phyloP scores from a whole-genome alignment of 2,329 filamentous ascomycete species.

The Cordyceps farinosa region DNA sequence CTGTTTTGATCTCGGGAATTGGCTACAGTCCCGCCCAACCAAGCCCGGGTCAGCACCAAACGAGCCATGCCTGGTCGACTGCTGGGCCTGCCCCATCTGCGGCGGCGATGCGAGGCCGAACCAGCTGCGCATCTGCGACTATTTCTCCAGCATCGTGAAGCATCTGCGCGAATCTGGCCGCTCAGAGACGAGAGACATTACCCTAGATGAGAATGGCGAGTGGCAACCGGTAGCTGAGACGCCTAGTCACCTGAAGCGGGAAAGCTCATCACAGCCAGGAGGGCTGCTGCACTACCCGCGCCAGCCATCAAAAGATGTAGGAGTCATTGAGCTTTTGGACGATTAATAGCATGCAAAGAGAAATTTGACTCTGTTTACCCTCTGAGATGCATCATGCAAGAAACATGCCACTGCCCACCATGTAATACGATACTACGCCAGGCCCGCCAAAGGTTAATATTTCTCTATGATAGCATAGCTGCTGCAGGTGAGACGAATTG shows the following conservation, averaged over 20 bases:
- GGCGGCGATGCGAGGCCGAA: slow-evolving; percentile 70
- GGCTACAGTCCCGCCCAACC: slow-evolving; percentile 25
- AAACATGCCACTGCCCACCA: not conserved
- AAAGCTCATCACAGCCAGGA: not conserved
- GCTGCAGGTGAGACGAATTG: slow-evolving; percentile 15
- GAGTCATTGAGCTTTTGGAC: slow-evolving; percentile 19
- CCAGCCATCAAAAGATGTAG: not conserved
- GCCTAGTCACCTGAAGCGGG: not conserved
- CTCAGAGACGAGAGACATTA: slow-evolving; percentile 30
- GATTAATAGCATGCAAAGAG: not conserved
- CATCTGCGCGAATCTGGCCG: slow-evolving; percentile 39
- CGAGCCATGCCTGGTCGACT: slow-evolving; percentile 59
- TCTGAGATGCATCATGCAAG: not conserved
- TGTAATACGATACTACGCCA: slow-evolving; percentile 11
- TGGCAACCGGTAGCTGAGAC: slow-evolving; percentile 30
- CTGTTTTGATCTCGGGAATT: slow-evolving; percentile 39
- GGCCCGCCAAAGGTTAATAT: not conserved
- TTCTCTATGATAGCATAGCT: not conserved
- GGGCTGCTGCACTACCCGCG: not conserved
- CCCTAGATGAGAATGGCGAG: slow-evolving; percentile 28
- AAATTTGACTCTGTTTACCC: not conserved
- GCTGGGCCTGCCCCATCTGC: slow-evolving; percentile 88
- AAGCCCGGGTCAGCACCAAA: not conserved
- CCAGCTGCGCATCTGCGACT: slow-evolving; percentile 69
- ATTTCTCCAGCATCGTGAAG: slow-evolving; percentile 60